Conservation (phyloP, 164 flowering plant genomes). For the Umbellularia californica region DNA sequence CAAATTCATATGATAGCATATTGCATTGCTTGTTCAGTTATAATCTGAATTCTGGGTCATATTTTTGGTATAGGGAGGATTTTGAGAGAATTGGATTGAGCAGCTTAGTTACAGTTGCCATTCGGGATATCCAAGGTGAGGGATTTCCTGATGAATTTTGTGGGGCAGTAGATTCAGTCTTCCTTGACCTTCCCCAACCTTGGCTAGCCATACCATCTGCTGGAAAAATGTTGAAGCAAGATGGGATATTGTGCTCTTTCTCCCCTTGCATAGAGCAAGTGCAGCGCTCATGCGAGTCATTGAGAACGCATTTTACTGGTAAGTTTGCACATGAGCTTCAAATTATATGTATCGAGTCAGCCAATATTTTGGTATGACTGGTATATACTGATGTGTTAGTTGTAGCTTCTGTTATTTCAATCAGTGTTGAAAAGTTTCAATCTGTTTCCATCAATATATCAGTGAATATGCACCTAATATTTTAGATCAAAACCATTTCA, state of each 20-base stretch:
- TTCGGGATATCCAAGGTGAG: constrained; percentile 92
- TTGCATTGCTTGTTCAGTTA: neutral
- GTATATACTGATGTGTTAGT: neutral
- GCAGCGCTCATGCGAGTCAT: constrained; percentile 79
- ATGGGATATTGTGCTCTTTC: constrained; percentile 84
- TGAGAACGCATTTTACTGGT: constrained; percentile 75
- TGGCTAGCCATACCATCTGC: constrained; percentile 97
- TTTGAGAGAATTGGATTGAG: constrained; percentile 79
- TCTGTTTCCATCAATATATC: too few species aligned
- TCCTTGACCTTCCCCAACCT: constrained; percentile 95
- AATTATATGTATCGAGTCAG: too few species aligned
- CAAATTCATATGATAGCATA: neutral
- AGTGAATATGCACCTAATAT: too few species aligned
- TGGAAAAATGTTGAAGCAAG: constrained; percentile 80
- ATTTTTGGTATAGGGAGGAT: constrained; percentile 57
- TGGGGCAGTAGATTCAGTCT: constrained; percentile 73
- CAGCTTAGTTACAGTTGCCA: constrained; percentile 71
- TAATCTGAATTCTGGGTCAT: neutral
- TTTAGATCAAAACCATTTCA: too few species aligned
- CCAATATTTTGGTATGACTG: too few species aligned
- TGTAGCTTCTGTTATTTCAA: too few species aligned
- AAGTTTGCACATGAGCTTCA: neutral
- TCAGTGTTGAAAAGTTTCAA: too few species aligned
- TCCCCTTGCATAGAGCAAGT: constrained; percentile 99
- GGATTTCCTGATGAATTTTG: constrained; percentile 77